Evolutionary conservation across 1,284 basidiomycete species (phyloP).

Genomic region (Amylostereum chailletii): DNA sequence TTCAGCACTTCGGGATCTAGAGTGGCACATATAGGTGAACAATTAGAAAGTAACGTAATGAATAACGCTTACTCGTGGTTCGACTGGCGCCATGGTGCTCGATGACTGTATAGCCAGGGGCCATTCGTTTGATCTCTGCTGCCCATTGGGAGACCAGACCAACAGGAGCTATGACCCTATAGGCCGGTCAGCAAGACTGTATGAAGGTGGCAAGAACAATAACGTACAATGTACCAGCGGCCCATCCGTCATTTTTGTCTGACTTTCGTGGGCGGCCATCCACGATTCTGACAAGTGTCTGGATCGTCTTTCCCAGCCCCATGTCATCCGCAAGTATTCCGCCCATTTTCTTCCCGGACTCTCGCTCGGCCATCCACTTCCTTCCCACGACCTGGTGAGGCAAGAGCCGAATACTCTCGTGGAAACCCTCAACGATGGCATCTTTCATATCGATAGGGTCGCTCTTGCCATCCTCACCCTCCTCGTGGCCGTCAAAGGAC

Average conservation of each 20-base stretch:
- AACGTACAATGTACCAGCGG: slow-evolving; percentile 65
- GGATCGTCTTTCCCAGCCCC: slow-evolving; percentile 92
- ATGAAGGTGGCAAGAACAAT: slow-evolving; percentile 1
- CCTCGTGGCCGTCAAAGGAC: slow-evolving; percentile 30
- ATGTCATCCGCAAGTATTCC: slow-evolving; percentile 93
- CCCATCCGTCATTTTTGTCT: slow-evolving; percentile 68
- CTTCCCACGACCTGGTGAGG: slow-evolving; percentile 85
- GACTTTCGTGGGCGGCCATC: slow-evolving; percentile 63
- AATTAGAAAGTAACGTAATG: background rate
- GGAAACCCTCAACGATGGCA: slow-evolving; percentile 66
- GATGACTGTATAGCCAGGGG: slow-evolving; percentile 57
- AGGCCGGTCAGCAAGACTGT: slow-evolving; percentile 12
- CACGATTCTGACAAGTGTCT: slow-evolving; percentile 77
- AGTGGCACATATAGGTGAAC: background rate
- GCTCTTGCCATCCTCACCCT: slow-evolving; percentile 30
- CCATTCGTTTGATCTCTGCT: slow-evolving; percentile 76
- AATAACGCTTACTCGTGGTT: slow-evolving; percentile 45
- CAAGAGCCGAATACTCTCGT: slow-evolving; percentile 59
- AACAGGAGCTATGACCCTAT: slow-evolving; percentile 74
- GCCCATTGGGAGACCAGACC: slow-evolving; percentile 92
- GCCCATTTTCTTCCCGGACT: slow-evolving; percentile 70
- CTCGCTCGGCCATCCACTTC: slow-evolving; percentile 83
- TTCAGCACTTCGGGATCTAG: slow-evolving; percentile 54
- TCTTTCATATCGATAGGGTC: slow-evolving; percentile 33
- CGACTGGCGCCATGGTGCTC: slow-evolving; percentile 78